These are phyloP conservation scores for Brassica carinata DNA, from an alignment of 345 rosid species.

Conservation along the genomic window DNA sequence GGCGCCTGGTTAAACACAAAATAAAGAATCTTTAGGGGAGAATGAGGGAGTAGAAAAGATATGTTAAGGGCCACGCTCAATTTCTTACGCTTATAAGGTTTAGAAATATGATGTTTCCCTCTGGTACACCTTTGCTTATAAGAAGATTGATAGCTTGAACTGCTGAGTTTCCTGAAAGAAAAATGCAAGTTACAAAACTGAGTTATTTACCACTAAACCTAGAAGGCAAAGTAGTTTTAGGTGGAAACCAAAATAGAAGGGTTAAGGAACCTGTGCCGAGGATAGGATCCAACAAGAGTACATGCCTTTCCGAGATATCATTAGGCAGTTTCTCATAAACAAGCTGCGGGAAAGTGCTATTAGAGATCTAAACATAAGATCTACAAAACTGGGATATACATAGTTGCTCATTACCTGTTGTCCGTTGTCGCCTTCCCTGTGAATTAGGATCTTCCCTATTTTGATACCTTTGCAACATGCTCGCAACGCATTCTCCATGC, in stretches of 20 bases:
- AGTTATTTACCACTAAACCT: background rate
- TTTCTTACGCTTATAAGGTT: constrained; percentile 83
- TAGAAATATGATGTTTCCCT: constrained; percentile 85
- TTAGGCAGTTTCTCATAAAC: constrained; percentile 83
- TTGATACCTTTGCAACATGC: constrained; percentile 98
- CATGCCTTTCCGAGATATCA: constrained; percentile 90
- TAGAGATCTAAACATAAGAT: background rate
- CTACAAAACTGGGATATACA: background rate
- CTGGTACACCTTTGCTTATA: constrained; percentile 83
- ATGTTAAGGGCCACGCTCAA: background rate
- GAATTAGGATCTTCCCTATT: constrained; percentile 91
- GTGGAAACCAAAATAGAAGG: background rate
- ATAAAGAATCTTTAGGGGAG: background rate
- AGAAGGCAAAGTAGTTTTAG: background rate
- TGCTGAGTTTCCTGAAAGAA: constrained; percentile 73
- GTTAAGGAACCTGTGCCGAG: constrained; percentile 78
- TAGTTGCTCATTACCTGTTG: constrained; percentile 55
- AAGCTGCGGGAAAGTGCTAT: constrained; percentile 48
- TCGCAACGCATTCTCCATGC: constrained; percentile 94
- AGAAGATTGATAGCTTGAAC: constrained; percentile 85
- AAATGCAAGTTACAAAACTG: background rate
- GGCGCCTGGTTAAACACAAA: constrained; percentile 63
- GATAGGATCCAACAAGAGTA: constrained; percentile 85
- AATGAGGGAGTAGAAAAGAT: background rate
- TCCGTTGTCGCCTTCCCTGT: constrained; percentile 95